phyloP scores from a whole-genome alignment of 306 rosid species.

The Hylodesmum podocarpum region DNA sequence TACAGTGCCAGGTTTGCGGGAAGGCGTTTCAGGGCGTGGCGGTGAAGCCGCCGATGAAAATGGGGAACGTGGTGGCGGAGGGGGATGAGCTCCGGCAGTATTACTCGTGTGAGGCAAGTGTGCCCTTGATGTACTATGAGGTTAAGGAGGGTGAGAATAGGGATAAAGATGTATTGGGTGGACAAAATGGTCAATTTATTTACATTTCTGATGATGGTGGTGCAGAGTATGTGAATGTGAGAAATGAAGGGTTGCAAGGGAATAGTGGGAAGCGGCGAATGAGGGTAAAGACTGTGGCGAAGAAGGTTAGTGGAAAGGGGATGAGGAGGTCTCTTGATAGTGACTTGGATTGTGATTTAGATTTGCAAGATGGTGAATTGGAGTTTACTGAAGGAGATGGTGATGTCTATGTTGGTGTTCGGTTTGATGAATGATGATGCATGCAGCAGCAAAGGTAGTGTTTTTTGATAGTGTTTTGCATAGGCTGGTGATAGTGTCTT shows the following conservation, averaged over 20 bases:
- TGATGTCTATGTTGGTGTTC: slow-evolving; percentile 46
- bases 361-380: slow-evolving; percentile 35
- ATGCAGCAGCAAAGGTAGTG: slow-evolving; percentile 6
- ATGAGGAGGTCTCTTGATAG: slow-evolving; percentile 8
- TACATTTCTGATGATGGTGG: slow-evolving; percentile 29
- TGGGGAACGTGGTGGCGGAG: slow-evolving; percentile 23
- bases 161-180: neutral
- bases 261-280: slow-evolving; percentile 36
- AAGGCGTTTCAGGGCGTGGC: slow-evolving; percentile 58
- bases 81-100: slow-evolving; percentile 49
- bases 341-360: slow-evolving; percentile 29
- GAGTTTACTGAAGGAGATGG: slow-evolving; percentile 43
- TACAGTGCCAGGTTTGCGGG: slow-evolving; percentile 59
- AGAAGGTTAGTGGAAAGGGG: slow-evolving; percentile 34
- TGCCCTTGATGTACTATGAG: slow-evolving; percentile 37
- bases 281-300: slow-evolving; percentile 50
- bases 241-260: neutral
- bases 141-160: neutral
- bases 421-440: neutral
- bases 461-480: too few relatives aligned
- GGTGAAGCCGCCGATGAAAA: slow-evolving; percentile 47
- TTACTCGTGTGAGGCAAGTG: slow-evolving; percentile 35
- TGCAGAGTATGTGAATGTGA: neutral
- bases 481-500: too few relatives aligned
- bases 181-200: neutral